Evolutionary conservation across 352 stramenopile genomes (phyloP).

Genomic region (Phytopythium mirpurense): DNA sequence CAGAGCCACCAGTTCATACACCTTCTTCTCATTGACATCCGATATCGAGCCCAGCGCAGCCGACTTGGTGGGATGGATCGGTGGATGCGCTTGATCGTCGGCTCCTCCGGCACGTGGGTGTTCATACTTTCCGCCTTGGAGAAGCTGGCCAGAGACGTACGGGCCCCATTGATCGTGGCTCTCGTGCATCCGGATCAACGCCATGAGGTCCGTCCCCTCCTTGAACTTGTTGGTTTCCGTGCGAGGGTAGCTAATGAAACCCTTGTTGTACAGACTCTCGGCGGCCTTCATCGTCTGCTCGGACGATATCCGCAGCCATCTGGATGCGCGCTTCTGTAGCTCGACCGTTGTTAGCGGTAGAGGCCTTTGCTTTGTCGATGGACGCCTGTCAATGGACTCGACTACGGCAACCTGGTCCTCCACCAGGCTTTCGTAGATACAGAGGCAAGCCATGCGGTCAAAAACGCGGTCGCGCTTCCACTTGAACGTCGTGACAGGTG

Average conservation of each 20-base stretch:
- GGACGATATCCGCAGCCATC: conserved; percentile 94
- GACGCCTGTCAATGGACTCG: conserved; percentile 60
- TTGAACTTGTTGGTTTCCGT: conserved; percentile 99
- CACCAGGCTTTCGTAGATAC: conserved; percentile 88
- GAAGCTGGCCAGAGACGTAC: conserved; percentile 67
- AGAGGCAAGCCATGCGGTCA: conserved; percentile 90
- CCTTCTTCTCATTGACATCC: conserved; percentile 87
- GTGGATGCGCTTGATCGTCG: conserved; percentile 97
- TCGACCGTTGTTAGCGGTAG: conserved; percentile 98
- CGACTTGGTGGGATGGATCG: conserved; percentile 98
- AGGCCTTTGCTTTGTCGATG: conserved; percentile 93
- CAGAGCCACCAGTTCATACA: conserved; percentile 97
- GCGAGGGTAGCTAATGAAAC: conserved; percentile 97
- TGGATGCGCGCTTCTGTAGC: conserved; percentile 96
- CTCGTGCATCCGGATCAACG: conserved; percentile 70
- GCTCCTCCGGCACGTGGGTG: conserved; percentile 86
- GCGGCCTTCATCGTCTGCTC: conserved; percentile 96
- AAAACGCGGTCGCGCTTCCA: conserved; percentile 96
- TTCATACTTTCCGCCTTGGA: conserved; percentile 64
- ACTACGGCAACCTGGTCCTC: conserved; percentile 61
- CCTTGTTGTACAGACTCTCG: conserved; percentile 97
- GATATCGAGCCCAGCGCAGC: conserved; percentile 63
- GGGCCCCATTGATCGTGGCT: conserved; percentile 64
- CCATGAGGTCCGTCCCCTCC: conserved; percentile 87
- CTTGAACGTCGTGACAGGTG: conserved; percentile 87